A percentile compares a stretch with the other conserved stretches of the same genome.
phyloP scores from a whole-genome alignment of 2,329 filamentous ascomycete genomes.

The Aspergillus melleus region DNA sequence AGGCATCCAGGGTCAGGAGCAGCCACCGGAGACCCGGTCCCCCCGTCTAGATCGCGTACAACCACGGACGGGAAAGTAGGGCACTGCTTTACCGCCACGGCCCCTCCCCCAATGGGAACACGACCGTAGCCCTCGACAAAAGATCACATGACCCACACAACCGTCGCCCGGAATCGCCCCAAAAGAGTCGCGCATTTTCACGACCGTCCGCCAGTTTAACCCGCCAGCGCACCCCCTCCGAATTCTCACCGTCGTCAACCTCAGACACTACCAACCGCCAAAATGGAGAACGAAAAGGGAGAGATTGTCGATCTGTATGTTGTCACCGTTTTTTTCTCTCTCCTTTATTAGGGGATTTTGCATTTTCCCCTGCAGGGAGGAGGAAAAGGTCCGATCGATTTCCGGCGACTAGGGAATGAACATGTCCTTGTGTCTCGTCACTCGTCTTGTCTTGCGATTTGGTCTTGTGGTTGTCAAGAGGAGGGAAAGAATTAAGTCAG shows the following conservation, averaged over 20 bases:
- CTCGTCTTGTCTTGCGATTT: not conserved
- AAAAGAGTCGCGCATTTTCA: slow-evolving; percentile 32
- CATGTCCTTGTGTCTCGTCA: not conserved
- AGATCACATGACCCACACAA: slow-evolving; percentile 46
- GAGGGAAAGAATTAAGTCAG: not conserved
- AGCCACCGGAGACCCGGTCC: not conserved
- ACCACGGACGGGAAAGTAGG: not conserved
- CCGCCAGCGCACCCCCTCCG: slow-evolving; percentile 28
- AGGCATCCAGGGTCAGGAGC: not conserved
- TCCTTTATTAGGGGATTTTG: not conserved
- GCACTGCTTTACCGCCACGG: slow-evolving; percentile 1
- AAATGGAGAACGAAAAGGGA: slow-evolving; percentile 99
- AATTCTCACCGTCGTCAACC: slow-evolving; percentile 38
- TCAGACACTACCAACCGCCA: slow-evolving; percentile 48
- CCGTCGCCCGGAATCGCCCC: slow-evolving; percentile 22
- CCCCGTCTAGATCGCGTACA: not conserved
- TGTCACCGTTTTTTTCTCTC: slow-evolving; percentile 18
- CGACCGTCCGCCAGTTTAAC: slow-evolving; percentile 26
- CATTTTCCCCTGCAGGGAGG: slow-evolving; percentile 1
- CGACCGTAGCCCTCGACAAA: slow-evolving; percentile 35
- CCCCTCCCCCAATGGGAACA: not conserved
- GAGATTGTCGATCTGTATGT: slow-evolving; percentile 98
- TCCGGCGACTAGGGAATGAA: not conserved
- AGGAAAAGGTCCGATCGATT: not conserved
- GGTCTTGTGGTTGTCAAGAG: not conserved